phyloP scores from a whole-genome alignment of 164 flowering plant species.

The Berberis vulgaris region DNA sequence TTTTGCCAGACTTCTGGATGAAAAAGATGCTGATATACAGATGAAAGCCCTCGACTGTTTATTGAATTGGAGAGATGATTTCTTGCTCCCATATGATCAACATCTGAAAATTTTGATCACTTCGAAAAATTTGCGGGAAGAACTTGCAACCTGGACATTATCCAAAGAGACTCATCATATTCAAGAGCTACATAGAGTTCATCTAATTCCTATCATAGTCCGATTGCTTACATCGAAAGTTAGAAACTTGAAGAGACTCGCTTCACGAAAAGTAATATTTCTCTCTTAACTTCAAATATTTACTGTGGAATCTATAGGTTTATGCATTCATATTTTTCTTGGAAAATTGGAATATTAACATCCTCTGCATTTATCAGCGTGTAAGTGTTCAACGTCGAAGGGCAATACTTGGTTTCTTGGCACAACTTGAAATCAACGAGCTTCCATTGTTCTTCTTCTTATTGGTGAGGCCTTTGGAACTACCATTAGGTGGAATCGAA shows the following conservation, averaged over 20 bases:
- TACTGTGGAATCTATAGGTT: not conserved
- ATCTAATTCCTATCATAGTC: conserved; percentile 57
- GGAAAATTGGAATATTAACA: not conserved
- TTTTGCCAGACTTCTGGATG: conserved; percentile 71
- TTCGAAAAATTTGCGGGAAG: conserved; percentile 66
- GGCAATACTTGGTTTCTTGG: conserved; percentile 77
- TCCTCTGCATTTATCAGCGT: conserved; percentile 34
- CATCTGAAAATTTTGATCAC: conserved; percentile 66
- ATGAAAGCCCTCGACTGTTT: conserved; percentile 77
- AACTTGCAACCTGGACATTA: conserved; percentile 79
- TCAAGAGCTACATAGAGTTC: conserved; percentile 53
- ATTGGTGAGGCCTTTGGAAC: conserved; percentile 50
- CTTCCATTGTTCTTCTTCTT: conserved; percentile 65
- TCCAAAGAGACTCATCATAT: conserved; percentile 52
- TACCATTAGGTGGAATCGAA: conserved; percentile 22
- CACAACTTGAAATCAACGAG: conserved; percentile 65
- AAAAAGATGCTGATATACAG: conserved; percentile 77
- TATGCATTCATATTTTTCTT: not conserved
- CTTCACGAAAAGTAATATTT: conserved; percentile 60
- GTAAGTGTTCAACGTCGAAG: conserved; percentile 60
- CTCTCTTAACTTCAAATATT: not conserved
- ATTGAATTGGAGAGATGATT: conserved; percentile 63
- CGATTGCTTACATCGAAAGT: conserved; percentile 76
- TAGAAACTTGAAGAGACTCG: conserved; percentile 60
- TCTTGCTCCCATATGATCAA: conserved; percentile 53